Evolutionary conservation across 2,329 filamentous ascomycete genomes (phyloP), one percentile per base, ranked within the genome.

Genomic region (Cyphellophora europaea): DNA sequence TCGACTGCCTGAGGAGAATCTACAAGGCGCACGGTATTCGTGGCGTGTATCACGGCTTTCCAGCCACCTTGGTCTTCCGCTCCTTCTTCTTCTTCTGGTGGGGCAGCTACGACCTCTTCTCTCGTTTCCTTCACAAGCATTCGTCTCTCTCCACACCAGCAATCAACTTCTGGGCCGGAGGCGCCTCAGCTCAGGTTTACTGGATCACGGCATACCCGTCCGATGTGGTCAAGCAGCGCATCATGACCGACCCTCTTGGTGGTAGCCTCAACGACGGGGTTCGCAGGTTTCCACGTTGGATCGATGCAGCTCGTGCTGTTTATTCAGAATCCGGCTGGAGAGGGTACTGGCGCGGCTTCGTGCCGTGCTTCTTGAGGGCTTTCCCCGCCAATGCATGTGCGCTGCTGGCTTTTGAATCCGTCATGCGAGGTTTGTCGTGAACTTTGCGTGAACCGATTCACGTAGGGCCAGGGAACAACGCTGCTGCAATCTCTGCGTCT

Each of bases 51-150:
- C 87, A 87, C 54, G 91, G 91, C 1, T 71, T 98, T 11, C 67
- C 62, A 23, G 84, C 91, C 1, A 96, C 91, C 0, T 66, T 96
- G 32, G 60, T 98, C 31, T 96, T 96, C 65, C 75, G 91, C 12
- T 77, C 78, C 11, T 93, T 89, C 64, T 98, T 98, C 69, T 95
- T 94, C 71, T 91, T 81, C 66, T 96, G 88, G 88, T 98, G 91
- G 91, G 79, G 79, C 12, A 82, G 78, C 41, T 98, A 98, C 65
- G 89, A 95, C 52, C 49, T 94, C 18, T 72, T 96, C 48, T 83
- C 84, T 4, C 69, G 75, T 14, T 63, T 70, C 40, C 65, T 96
- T 53, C 66, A 73, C 36, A 60, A 73, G n/a, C 66, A 77, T 49
- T 93, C 88, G 2, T 60, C 49, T 10, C 64, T 95, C 35, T 82